A percentile compares a stretch with the other conserved stretches of the same genome.
phyloP scores from a whole-genome alignment of 1,139 yeast species.

The Kodamaea arcana region DNA sequence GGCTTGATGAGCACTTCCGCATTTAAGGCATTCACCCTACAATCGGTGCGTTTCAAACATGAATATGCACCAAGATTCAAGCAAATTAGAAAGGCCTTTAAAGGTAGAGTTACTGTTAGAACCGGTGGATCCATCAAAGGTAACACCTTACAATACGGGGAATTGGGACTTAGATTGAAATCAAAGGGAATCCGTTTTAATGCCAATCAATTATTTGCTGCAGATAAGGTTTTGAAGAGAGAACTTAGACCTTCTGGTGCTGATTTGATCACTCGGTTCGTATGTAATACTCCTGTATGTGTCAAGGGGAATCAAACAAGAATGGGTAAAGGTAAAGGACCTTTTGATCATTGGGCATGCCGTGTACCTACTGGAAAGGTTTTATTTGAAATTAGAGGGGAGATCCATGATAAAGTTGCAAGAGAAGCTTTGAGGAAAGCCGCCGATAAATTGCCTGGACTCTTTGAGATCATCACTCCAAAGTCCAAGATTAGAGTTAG shows the following conservation, averaged over 20 bases:
- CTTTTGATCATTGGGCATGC: slow-evolving; percentile 95
- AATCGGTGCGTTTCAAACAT: slow-evolving; percentile 55
- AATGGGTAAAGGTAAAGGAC: slow-evolving; percentile 99
- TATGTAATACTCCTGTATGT: slow-evolving; percentile 86
- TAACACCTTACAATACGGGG: slow-evolving; percentile 73
- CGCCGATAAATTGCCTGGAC: slow-evolving; percentile 87
- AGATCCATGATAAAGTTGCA: slow-evolving; percentile 84
- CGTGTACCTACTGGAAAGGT: slow-evolving; percentile 96
- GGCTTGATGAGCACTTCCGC: too few species aligned
- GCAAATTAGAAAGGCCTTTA: slow-evolving; percentile 74
- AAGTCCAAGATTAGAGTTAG: slow-evolving; percentile 73
- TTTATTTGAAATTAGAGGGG: slow-evolving; percentile 76
- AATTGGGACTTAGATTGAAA: slow-evolving; percentile 81
- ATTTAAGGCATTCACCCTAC: too few species aligned
- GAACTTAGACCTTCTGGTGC: slow-evolving; percentile 73
- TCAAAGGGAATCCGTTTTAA: slow-evolving; percentile 81
- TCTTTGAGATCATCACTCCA: slow-evolving; percentile 76
- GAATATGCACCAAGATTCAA: slow-evolving; percentile 85
- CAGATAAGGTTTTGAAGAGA: slow-evolving; percentile 81
- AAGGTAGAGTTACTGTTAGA: slow-evolving; percentile 92
- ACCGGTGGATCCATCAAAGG: slow-evolving; percentile 95
- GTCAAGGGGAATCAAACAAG: slow-evolving; percentile 97
- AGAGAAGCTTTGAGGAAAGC: slow-evolving; percentile 91
- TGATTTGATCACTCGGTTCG: slow-evolving; percentile 71
- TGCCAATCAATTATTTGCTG: slow-evolving; percentile 90